Conservation (phyloP, 257 asterid genomes). For the Solanum okadae region DNA sequence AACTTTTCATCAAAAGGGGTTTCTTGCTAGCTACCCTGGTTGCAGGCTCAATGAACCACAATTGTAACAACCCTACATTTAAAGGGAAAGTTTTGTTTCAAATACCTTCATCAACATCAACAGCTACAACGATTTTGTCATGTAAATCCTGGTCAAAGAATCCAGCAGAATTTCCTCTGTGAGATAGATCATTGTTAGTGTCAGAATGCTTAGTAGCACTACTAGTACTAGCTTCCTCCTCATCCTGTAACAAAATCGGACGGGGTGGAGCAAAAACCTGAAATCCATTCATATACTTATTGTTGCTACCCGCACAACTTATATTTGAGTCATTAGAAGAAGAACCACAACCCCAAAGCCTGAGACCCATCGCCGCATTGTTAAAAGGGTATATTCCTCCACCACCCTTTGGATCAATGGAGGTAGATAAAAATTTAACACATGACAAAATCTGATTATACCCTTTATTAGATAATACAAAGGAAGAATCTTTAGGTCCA, state of each 20-base stretch:
- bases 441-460: background rate
- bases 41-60: background rate
- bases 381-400: slow-evolving; percentile 2
- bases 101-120: slow-evolving; percentile 66
- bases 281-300: slow-evolving; percentile 13
- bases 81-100: background rate
- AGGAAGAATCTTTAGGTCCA: slow-evolving; percentile 2
- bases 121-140: slow-evolving; percentile 4
- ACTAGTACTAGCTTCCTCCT: slow-evolving; percentile 17
- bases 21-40: background rate
- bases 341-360: slow-evolving; percentile 17
- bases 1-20: background rate
- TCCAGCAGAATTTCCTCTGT: background rate
- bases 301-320: slow-evolving; percentile 3
- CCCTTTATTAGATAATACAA: background rate
- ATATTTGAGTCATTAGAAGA: background rate
- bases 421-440: background rate
- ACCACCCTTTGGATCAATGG: background rate
- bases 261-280: slow-evolving; percentile 26
- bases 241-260: slow-evolving; percentile 27
- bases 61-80: background rate
- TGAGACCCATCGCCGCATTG: slow-evolving; percentile 3
- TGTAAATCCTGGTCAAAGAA: background rate
- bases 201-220: background rate
- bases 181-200: background rate